Base-by-base conservation (phyloP, 2,329 filamentous ascomycete genomes). In the Ceratocystiopsis brevicomis region DNA sequence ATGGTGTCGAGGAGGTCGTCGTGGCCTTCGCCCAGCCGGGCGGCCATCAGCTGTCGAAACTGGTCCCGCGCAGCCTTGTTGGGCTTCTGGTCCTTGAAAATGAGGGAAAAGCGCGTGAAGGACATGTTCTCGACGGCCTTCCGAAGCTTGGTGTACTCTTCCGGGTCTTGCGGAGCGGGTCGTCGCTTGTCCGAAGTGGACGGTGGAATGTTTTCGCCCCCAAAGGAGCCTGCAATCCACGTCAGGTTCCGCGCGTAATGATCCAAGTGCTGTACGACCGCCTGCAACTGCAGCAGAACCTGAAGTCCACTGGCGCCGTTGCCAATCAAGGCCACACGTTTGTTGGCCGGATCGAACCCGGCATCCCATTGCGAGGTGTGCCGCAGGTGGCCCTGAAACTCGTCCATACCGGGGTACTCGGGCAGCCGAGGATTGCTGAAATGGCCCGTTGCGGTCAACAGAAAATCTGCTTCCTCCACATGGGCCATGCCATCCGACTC, bases 241-340 rank as follows among this genome's bases (percentile, higher is more conserved):
- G 39, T 40, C 30, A 21, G 43, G 16, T 33, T 37, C 4, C 49
- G 45, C 1, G 45, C 44, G 38, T 46, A 50, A n/a, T 49, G 25
- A 30, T 30, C 25, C 25, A 30, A 10, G 10, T 30, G 25, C 25
- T 11, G 44, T 40, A 48, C 46, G 6, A 48, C 15, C 16, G 42
- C 41, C 1, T 39, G 21, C 14, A 41, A 40, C 13, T 14, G 21
- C 4, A 33, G 18, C 9, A 39, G 9, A 6, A 49, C 13, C 36
- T 49, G 45, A 25, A 44, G 41, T n/a, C 45, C 47, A 13, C 21
- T 41, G 34, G 45, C 44, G 10, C 47, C 47, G 33, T 47, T 46
- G n/a, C 47, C 47, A n/a, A 49, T 49, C 13, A 49, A 36, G 17
- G 47, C 47, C 1, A 49, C 42, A 9, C 38, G 30, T 17, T 49